phyloP scores from a whole-genome alignment of 2,329 filamentous ascomycete genomes.

The Beauveria brongniartii region DNA sequence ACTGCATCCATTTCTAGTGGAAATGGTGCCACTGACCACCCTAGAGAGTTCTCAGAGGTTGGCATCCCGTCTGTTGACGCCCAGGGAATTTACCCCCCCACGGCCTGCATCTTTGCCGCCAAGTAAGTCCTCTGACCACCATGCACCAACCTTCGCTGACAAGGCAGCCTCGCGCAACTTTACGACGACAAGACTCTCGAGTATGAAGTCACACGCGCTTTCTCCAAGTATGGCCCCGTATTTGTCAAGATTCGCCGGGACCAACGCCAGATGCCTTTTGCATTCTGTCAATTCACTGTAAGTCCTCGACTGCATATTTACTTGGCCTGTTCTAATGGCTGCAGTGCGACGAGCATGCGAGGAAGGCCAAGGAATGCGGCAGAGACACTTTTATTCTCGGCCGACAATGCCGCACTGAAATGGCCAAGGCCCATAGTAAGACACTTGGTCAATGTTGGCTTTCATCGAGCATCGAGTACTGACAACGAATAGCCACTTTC shows the following conservation, averaged over 20 bases:
- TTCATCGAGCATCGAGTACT: slow-evolving; percentile 16
- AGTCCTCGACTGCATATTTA: slow-evolving; percentile 18
- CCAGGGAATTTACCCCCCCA: slow-evolving; percentile 44
- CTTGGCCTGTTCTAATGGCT: slow-evolving; percentile 17
- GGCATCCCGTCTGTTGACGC: slow-evolving; percentile 15
- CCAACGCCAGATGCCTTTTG: slow-evolving; percentile 49
- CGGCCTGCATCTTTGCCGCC: slow-evolving; percentile 56
- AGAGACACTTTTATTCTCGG: slow-evolving; percentile 43
- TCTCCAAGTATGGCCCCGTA: slow-evolving; percentile 46
- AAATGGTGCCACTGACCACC: background rate
- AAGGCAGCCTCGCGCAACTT: slow-evolving; percentile 40
- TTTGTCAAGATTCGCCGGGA: slow-evolving; percentile 59
- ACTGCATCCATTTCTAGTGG: background rate
- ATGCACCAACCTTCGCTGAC: slow-evolving; percentile 11
- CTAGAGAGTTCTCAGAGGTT: background rate
- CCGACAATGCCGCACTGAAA: slow-evolving; percentile 51
- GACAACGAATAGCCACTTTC: slow-evolving; percentile 35
- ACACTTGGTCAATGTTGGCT: slow-evolving; percentile 2
- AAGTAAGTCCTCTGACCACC: slow-evolving; percentile 41
- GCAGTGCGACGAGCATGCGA: slow-evolving; percentile 38
- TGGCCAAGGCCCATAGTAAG: slow-evolving; percentile 51
- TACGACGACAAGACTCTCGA: slow-evolving; percentile 44
- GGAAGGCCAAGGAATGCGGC: slow-evolving; percentile 37
- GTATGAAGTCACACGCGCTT: slow-evolving; percentile 42
- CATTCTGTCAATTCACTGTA: slow-evolving; percentile 56